Conservation (phyloP, 2,329 filamentous ascomycete species). For the Claviceps sp. region DNA sequence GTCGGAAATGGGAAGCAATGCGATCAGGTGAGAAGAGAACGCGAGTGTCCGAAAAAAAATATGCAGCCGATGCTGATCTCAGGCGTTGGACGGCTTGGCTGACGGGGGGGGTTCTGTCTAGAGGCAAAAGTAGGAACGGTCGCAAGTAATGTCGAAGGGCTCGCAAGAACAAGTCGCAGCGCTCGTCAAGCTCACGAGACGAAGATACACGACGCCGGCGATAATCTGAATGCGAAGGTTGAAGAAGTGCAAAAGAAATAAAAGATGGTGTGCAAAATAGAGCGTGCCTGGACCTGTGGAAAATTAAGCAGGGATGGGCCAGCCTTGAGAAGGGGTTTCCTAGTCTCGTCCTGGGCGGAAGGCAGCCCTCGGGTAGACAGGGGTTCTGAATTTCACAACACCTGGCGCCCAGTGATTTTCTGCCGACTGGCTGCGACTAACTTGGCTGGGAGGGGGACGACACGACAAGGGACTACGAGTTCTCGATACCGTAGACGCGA, state of each 20-base stretch:
- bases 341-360: background rate
- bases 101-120: background rate
- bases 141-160: background rate
- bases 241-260: constrained; percentile 2
- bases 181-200: background rate
- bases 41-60: background rate
- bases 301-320: constrained; percentile 4
- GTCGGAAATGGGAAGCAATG: background rate
- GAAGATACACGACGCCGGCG: background rate
- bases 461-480: background rate
- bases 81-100: background rate
- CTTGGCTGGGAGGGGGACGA: background rate
- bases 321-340: constrained; percentile 3
- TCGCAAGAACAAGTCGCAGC: background rate
- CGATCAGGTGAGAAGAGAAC: background rate
- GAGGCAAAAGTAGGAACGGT: background rate
- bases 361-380: constrained; percentile 1
- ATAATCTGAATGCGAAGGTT: constrained; percentile 1
- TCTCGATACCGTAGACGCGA: too few relatives aligned
- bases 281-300: constrained; percentile 1
- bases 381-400: background rate
- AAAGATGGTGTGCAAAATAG: constrained; percentile 1
- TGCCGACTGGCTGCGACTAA: background rate
- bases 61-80: background rate
- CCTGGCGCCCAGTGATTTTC: background rate